Evolutionary conservation across 139 green algal genomes (phyloP).

Genomic region (Helicosporidium sp.): DNA sequence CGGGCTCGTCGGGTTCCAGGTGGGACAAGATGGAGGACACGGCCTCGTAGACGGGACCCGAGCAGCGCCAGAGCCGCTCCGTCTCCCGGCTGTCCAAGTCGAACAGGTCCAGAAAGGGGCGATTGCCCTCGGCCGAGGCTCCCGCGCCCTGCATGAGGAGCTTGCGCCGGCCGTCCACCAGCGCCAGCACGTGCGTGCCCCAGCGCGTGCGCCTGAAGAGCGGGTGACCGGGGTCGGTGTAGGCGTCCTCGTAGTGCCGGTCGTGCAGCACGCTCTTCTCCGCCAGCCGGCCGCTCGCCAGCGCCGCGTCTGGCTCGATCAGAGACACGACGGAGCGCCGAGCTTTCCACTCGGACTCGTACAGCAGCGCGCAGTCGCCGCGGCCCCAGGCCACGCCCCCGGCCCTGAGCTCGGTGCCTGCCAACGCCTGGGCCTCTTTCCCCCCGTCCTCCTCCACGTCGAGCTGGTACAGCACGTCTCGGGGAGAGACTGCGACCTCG

Average conservation of each 20-base stretch:
- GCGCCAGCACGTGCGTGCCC: conserved; percentile 65
- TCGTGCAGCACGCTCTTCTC: conserved; percentile 31
- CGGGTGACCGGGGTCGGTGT: conserved; percentile 73
- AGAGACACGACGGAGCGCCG: conserved; percentile 28
- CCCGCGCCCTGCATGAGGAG: conserved; percentile 64
- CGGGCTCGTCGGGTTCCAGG: conserved; percentile 1
- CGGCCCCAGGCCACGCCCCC: conserved; percentile 66
- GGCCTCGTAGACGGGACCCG: conserved; percentile 46
- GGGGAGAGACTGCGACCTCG: conserved; percentile 54
- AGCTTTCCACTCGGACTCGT: conserved; percentile 74
- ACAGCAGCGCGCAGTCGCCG: conserved; percentile 70
- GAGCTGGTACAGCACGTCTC: conserved; percentile 81
- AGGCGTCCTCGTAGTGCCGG: conserved; percentile 80
- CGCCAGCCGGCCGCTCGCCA: conserved; percentile 3
- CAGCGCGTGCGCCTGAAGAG: conserved; percentile 37
- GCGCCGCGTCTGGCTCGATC: not conserved
- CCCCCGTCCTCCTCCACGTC: conserved; percentile 11
- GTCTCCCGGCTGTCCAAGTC: conserved; percentile 40
- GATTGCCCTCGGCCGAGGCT: conserved; percentile 60
- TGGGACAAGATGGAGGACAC: conserved; percentile 22
- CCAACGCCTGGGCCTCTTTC: conserved; percentile 10
- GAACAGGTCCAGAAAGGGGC: conserved; percentile 79
- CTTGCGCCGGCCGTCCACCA: conserved; percentile 25
- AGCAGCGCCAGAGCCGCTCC: conserved; percentile 67
- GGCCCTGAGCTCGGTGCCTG: conserved; percentile 44